Percentiles rank a stretch among this genome's conserved stretches.
Conservation (phyloP, 306 rosid species). For the Urtica urens region DNA sequence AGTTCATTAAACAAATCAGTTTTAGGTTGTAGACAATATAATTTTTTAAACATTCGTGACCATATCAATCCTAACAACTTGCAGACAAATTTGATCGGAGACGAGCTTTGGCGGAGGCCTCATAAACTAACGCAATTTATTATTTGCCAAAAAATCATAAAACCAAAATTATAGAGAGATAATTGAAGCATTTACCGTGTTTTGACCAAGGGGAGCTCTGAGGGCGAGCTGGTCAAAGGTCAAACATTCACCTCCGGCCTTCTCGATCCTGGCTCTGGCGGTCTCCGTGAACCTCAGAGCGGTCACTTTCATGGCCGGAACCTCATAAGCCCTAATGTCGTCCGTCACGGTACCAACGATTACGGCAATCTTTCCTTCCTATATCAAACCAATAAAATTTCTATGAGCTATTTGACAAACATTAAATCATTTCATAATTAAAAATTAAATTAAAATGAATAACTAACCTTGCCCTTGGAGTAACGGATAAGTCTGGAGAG, state of each 20-base stretch:
- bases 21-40: no score
- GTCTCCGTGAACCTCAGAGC: constrained; percentile 76
- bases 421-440: neutral
- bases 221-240: constrained; percentile 74
- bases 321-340: constrained; percentile 55
- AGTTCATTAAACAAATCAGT: no score
- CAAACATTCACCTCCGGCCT: constrained; percentile 72
- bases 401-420: no score
- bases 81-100: no score
- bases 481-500: constrained; percentile 57
- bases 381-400: no score
- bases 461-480: constrained; percentile 56
- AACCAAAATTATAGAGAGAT: no score
- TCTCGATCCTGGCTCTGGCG: constrained; percentile 71
- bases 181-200: constrained; percentile 37
- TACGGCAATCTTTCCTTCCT: constrained; percentile 61
- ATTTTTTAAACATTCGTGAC: no score
- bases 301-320: constrained; percentile 59
- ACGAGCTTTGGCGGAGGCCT: no score
- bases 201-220: constrained; percentile 70
- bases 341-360: constrained; percentile 65
- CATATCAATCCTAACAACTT: no score
- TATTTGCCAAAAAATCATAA: no score
- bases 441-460: neutral
- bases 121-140: no score